phyloP scores from a whole-genome alignment of 2,329 filamentous ascomycete genomes.

The Dactylellina leptospora region DNA sequence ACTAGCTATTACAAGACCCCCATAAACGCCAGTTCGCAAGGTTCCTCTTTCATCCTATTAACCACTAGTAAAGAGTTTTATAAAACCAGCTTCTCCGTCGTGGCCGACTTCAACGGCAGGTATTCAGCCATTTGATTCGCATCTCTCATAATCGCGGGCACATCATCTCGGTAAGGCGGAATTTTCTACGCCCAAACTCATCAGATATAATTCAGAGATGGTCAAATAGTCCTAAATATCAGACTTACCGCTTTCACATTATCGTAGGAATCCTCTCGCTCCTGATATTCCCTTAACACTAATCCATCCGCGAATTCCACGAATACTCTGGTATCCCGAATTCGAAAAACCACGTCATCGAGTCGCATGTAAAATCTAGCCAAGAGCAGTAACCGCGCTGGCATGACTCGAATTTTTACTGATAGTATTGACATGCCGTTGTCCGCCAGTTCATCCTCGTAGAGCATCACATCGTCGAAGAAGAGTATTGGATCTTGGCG shows the following conservation, averaged over 20 bases:
- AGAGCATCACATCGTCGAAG: constrained; percentile 94
- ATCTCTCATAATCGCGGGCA: constrained; percentile 79
- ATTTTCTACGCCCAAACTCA: constrained; percentile 61
- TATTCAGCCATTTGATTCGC: constrained; percentile 77
- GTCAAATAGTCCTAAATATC: constrained; percentile 36
- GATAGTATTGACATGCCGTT: constrained; percentile 92
- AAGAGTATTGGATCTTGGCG: constrained; percentile 93
- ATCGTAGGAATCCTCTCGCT: constrained; percentile 83
- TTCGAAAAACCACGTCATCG: constrained; percentile 85
- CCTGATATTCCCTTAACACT: constrained; percentile 87
- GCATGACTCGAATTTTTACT: constrained; percentile 93
- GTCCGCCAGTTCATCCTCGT: constrained; percentile 96
- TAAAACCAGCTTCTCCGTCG: constrained; percentile 66
- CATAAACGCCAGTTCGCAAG: constrained; percentile 14
- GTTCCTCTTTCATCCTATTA: too few relatives aligned
- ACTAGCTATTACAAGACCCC: too few relatives aligned
- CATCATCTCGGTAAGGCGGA: constrained; percentile 72
- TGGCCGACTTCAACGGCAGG: constrained; percentile 75
- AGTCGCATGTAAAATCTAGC: constrained; percentile 90
- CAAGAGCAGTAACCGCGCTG: constrained; percentile 82
- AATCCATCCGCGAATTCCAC: constrained; percentile 82
- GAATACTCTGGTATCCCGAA: constrained; percentile 90
- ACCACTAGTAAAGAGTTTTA: neutral
- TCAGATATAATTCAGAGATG: neutral
- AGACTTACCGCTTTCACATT: constrained; percentile 73